Evolutionary conservation across 2,329 filamentous ascomycete genomes (phyloP).

Genomic region (Neopestalotiopsis sp.): DNA sequence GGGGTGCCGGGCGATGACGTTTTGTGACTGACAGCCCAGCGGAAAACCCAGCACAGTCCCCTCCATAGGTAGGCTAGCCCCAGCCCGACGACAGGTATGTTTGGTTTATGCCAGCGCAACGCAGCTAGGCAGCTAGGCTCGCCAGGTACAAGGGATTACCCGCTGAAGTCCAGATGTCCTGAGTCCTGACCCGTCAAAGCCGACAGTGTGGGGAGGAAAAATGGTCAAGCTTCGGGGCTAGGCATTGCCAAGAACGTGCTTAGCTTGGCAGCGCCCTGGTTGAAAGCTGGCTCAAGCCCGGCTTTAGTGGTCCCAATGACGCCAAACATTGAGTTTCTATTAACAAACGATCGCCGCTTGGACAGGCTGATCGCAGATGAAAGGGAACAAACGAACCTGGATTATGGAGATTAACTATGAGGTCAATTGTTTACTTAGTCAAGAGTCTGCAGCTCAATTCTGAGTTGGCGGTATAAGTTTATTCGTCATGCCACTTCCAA

Average conservation of each 20-base stretch:
- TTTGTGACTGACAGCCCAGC: too few species aligned
- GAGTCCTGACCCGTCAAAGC: neutral
- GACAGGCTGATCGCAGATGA: neutral
- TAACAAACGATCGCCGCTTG: slow-evolving; percentile 9
- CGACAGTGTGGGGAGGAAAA: neutral
- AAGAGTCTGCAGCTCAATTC: neutral
- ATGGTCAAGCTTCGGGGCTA: neutral
- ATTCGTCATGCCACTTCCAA: neutral
- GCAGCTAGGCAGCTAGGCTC: neutral
- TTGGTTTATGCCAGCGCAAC: neutral
- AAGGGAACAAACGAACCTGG: neutral
- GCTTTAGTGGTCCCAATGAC: slow-evolving; percentile 7
- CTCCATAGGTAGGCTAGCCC: too few species aligned
- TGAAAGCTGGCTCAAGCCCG: neutral
- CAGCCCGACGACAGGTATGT: too few species aligned
- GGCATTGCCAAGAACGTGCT: slow-evolving; percentile 1
- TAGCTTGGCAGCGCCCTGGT: neutral
- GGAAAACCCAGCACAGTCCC: too few species aligned
- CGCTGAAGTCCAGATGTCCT: neutral
- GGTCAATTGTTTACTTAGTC: neutral
- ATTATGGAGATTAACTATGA: neutral
- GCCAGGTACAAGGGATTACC: slow-evolving; percentile 1
- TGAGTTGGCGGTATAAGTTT: neutral
- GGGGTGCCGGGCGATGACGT: too few species aligned
- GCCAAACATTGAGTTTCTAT: slow-evolving; percentile 2